Evolutionary conservation across 1,284 basidiomycete species (phyloP).

Genomic region (Mycosarcoma maydis): DNA sequence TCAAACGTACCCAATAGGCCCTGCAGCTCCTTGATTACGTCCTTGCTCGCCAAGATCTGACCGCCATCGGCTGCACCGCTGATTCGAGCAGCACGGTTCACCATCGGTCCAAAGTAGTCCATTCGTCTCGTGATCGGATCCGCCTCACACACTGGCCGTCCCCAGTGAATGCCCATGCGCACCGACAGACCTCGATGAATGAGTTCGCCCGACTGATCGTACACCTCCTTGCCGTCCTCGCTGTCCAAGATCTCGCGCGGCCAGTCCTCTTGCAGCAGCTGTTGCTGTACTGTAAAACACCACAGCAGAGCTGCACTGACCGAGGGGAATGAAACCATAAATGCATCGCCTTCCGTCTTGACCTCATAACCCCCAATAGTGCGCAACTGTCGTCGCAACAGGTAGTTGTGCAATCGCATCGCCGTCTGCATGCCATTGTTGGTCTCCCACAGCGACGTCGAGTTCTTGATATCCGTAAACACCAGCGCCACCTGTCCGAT

Average conservation of each 20-base stretch:
- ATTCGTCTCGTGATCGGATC: conserved; percentile 95
- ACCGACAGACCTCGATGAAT: conserved; percentile 90
- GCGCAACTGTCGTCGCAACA: conserved; percentile 86
- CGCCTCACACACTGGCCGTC: conserved; percentile 86
- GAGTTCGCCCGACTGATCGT: conserved; percentile 76
- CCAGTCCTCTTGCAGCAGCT: conserved; percentile 88
- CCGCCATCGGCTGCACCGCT: conserved; percentile 86
- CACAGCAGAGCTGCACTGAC: conserved; percentile 88
- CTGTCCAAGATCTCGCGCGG: conserved; percentile 92
- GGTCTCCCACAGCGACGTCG: conserved; percentile 95
- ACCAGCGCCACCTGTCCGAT: conserved; percentile 90
- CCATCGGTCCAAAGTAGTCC: conserved; percentile 74
- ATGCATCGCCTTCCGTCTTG: conserved; percentile 99
- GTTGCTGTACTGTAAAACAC: conserved; percentile 87
- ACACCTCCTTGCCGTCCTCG: conserved; percentile 86
- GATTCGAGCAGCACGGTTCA: conserved; percentile 80
- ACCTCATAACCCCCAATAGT: conserved; percentile 97
- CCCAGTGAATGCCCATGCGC: conserved; percentile 97
- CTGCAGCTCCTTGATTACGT: conserved; percentile 72
- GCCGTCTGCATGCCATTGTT: conserved; percentile 96
- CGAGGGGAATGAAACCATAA: conserved; percentile 96
- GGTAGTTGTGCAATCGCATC: conserved; percentile 88
- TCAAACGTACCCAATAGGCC: conserved; percentile 54
- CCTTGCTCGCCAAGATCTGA: conserved; percentile 91
- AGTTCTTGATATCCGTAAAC: conserved; percentile 98